phyloP scores from a whole-genome alignment of 148 eudicot genomes.

The Rhododendron molle region DNA sequence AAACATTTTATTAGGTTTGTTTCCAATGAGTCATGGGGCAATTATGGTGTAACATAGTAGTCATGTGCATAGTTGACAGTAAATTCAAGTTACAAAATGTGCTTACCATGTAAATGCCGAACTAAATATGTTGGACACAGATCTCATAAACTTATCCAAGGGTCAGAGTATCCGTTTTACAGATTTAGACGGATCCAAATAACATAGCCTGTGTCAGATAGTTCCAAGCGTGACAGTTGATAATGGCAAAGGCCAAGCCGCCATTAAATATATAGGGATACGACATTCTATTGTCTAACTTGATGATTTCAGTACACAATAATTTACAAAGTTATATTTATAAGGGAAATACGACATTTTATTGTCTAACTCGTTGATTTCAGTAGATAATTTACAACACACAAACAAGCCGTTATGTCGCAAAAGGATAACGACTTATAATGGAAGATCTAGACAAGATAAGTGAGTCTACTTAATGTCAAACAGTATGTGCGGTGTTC shows the following conservation, averaged over 20 bases:
- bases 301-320: too few species aligned
- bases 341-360: background rate
- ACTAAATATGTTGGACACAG: background rate
- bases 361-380: background rate
- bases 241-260: background rate
- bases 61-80: background rate
- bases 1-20: background rate
- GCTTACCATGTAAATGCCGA: background rate
- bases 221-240: background rate
- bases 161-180: background rate
- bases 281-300: too few species aligned
- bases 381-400: background rate
- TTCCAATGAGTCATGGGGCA: background rate
- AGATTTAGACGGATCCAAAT: background rate
- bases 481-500: too few species aligned
- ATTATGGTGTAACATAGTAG: background rate
- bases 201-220: background rate
- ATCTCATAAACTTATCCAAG: background rate
- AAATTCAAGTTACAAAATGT: background rate
- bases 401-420: background rate
- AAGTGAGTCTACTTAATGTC: background rate
- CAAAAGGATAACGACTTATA: background rate
- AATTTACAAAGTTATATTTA: background rate
- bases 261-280: background rate
- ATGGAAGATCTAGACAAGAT: background rate